Evolutionary conservation across 495 filamentous ascomycete species (phyloP), one percentile per base, ranked within the genome.

Genomic region (Penicillium mononematosum): DNA sequence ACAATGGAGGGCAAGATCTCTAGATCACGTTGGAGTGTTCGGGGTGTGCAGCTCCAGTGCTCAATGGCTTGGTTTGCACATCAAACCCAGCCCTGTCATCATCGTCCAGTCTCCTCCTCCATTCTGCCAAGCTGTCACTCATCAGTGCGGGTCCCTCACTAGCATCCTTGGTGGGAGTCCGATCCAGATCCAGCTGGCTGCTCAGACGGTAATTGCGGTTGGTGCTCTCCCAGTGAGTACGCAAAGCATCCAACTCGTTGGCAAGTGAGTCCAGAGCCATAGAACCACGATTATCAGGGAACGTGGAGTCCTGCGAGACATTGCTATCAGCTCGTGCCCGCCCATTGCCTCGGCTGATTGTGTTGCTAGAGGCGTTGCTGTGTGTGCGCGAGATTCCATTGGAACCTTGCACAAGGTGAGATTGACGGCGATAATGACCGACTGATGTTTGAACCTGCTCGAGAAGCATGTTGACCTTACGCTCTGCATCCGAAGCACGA

Each of bases 361-460:
- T 75, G 48, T 70, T 70, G 57, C 71, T 77, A 10, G 77, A 78
- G n/a, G 78, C 72, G 42, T 74, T 73, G 60, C 76, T 79, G 46
- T 77, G 70, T 36, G 67, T 73, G 51, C 77, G 71, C 7, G 74
- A 72, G 58, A 77, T 70, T 16, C 74, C 67, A 66, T 78, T 75
- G 58, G 64, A 31, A 42, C 67, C 66, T 47, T 71, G 70, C 11
- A 69, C 73, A 49, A 80, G 78, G 46, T 86, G 82, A 5, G 84
- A 88, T 66, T 89, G 92, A 46, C 94, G 87, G 45, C 94, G 88
- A 71, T 96, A 97, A 64, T 93, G 94, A 70, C 93, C 92, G 16
- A 99, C 94, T 3, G 90, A 95, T 14, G 83, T 83, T 66, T 92
- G 92, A 31, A 99, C 90, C 65, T 97, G 93, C 68, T 98, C 91